Percentiles rank a stretch among this genome's conserved stretches.
phyloP scores from a whole-genome alignment of 169 alveolate genomes.

The Cryptosporidium parvum region DNA sequence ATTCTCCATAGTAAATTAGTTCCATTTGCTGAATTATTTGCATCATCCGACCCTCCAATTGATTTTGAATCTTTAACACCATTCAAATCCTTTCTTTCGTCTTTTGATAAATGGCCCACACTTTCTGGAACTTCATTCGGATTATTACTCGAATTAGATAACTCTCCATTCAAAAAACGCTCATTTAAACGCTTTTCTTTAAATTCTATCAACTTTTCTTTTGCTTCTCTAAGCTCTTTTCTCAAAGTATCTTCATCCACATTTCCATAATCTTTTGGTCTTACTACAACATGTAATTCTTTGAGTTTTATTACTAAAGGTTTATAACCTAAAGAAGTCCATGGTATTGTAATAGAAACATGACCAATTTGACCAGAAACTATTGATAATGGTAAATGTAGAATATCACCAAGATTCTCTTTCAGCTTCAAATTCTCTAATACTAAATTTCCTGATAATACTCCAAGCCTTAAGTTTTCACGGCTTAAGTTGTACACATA shows the following conservation, averaged over 20 bases:
- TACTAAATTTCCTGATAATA: conserved; percentile 63
- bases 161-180: conserved; percentile 53
- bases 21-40: conserved; percentile 20
- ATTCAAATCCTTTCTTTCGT: neutral
- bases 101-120: neutral
- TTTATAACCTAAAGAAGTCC: conserved; percentile 73
- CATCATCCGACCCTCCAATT: neutral
- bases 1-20: conserved; percentile 72
- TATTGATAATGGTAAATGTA: conserved; percentile 53
- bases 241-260: conserved; percentile 61
- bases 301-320: conserved; percentile 60
- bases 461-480: conserved; percentile 72
- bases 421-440: conserved; percentile 54
- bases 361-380: conserved; percentile 65
- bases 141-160: conserved; percentile 19
- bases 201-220: conserved; percentile 42
- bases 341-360: conserved; percentile 72
- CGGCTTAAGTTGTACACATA: conserved; percentile 73
- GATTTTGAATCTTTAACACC: neutral
- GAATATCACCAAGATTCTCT: conserved; percentile 69
- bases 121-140: neutral
- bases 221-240: conserved; percentile 53
- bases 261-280: conserved; percentile 72
- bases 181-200: conserved; percentile 57
- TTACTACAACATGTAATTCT: conserved; percentile 45